These are phyloP conservation scores for Antrodiella citrinella DNA, from an alignment of 768 basidiomycete genomes.

Conservation along the genomic window DNA sequence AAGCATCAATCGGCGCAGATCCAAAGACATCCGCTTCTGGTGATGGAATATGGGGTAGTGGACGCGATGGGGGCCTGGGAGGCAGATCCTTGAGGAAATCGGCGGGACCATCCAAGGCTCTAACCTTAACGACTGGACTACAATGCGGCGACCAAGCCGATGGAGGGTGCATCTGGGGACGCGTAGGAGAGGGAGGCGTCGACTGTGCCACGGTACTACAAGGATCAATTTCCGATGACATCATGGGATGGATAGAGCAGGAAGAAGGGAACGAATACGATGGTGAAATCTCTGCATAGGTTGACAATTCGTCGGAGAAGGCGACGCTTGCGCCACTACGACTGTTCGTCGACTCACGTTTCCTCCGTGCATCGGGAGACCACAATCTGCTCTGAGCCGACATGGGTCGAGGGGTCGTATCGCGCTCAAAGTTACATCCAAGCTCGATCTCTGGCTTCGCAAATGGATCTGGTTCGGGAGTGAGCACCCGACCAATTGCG, in stretches of 20 bases:
- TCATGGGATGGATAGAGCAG: neutral
- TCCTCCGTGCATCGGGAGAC: neutral
- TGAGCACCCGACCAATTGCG: conserved; percentile 19
- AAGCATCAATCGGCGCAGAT: neutral
- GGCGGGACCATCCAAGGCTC: too few species aligned
- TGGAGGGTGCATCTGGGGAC: neutral
- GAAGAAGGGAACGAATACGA: neutral
- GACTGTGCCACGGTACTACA: neutral
- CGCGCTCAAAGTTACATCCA: neutral
- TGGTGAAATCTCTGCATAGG: neutral
- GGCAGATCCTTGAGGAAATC: neutral
- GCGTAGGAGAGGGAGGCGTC: neutral
- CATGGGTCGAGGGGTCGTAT: neutral
- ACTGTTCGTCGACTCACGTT: neutral
- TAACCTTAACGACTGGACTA: neutral
- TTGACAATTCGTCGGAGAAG: neutral
- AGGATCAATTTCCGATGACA: neutral
- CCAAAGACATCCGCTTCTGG: neutral
- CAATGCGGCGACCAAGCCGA: neutral
- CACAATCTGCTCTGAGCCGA: neutral
- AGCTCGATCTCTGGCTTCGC: conserved; percentile 16
- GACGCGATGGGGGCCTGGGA: neutral
- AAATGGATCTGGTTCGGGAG: conserved; percentile 22
- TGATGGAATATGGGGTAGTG: neutral
- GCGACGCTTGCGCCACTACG: neutral